Conservation (phyloP, 106 monocot genomes). For the Allium sativum region DNA sequence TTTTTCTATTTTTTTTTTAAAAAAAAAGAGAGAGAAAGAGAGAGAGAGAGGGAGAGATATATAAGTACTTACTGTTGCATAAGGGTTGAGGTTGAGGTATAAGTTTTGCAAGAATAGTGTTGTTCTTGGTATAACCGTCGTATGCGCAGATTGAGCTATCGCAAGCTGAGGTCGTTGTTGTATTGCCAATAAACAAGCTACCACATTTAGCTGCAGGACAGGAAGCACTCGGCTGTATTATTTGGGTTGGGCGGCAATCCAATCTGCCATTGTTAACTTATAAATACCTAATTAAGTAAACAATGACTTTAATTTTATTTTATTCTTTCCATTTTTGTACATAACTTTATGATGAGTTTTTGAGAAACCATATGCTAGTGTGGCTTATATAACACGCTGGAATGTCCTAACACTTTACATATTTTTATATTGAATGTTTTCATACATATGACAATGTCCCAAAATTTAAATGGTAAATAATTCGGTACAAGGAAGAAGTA, state of each 20-base stretch:
- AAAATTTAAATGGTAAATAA: too few relatives aligned
- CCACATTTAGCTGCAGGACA: conserved; percentile 21
- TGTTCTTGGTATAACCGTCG: conserved; percentile 28
- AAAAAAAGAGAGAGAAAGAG: too few relatives aligned
- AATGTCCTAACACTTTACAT: too few relatives aligned
- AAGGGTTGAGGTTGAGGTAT: conserved; percentile 3
- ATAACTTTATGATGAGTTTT: too few relatives aligned
- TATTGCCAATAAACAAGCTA: conserved; percentile 18
- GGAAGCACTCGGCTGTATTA: not conserved
- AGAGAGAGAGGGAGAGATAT: too few relatives aligned
- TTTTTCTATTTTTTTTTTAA: too few relatives aligned
- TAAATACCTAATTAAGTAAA: not conserved
- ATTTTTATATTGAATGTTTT: too few relatives aligned
- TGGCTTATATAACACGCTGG: too few relatives aligned
- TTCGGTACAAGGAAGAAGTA: not conserved
- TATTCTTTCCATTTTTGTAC: too few relatives aligned
- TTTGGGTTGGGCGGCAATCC: conserved; percentile 15
- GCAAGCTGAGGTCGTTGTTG: conserved; percentile 14
- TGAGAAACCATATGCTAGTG: too few relatives aligned
- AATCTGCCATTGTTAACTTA: conserved; percentile 11
- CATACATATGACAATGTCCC: too few relatives aligned
- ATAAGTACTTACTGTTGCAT: not conserved
- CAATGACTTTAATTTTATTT: too few relatives aligned
- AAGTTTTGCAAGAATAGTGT: conserved; percentile 12
- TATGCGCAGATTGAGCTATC: conserved; percentile 24